A percentile compares a stretch with the other conserved stretches of the same genome.
These are phyloP conservation scores for Vitis hybrid DNA, from an alignment of 177 flowering plant species.

Conservation along the genomic window DNA sequence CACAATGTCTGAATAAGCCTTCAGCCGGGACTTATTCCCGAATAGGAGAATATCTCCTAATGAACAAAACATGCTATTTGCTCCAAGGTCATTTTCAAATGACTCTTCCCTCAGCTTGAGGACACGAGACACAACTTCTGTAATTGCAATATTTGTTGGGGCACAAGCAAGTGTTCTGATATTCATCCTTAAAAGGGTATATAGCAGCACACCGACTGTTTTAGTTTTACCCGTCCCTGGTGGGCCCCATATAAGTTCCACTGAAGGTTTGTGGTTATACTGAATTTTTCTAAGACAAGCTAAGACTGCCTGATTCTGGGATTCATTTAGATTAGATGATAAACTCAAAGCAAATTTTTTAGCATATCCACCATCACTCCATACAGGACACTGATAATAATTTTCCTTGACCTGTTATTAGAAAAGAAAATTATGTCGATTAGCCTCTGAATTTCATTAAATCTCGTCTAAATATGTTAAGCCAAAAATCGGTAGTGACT, in stretches of 20 bases:
- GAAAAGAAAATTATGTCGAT: neutral
- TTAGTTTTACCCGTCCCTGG: constrained; percentile 85
- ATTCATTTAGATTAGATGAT: constrained; percentile 29
- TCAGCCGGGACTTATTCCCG: constrained; percentile 38
- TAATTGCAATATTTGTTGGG: constrained; percentile 69
- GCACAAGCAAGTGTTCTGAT: constrained; percentile 56
- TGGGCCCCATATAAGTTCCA: constrained; percentile 75
- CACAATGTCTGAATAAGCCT: constrained; percentile 31
- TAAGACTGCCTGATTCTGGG: constrained; percentile 32
- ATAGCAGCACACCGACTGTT: constrained; percentile 48
- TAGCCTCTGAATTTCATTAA: neutral
- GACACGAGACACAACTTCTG: constrained; percentile 49
- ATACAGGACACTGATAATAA: constrained; percentile 23
- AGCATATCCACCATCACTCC: neutral
- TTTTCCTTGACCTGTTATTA: constrained; percentile 27
- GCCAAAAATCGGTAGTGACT: neutral
- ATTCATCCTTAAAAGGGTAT: constrained; percentile 35
- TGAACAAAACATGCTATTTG: constrained; percentile 15
- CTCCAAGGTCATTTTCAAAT: neutral
- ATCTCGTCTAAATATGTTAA: neutral
- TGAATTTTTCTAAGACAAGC: constrained; percentile 26
- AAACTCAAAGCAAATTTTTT: constrained; percentile 17
- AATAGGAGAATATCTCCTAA: constrained; percentile 52
- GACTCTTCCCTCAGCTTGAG: constrained; percentile 32
- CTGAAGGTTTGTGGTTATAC: constrained; percentile 37